Base-by-base conservation (phyloP, 441 rosid genomes). In the Mallotus japonicus region DNA sequence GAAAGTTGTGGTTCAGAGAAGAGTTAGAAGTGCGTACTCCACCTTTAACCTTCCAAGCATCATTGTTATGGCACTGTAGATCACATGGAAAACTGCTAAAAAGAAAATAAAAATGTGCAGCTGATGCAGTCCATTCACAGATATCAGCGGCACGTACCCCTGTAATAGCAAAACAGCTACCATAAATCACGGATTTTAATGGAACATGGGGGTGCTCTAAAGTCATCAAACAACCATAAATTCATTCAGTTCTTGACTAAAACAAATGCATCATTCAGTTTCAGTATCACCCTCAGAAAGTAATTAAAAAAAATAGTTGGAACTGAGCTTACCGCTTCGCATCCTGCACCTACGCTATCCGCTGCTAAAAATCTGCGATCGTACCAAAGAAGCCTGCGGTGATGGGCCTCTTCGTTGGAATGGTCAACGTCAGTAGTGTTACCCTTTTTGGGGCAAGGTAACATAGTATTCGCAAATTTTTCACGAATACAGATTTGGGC, bases 21-120 rank as follows among this genome's bases (percentile, higher is more conserved):
- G 32, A 28, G 32, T 49, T 14, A 15, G 20, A 13, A 58, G 28
- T n/a, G 57, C 13, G 3, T 7, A 4, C 55, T 24, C 62, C 17
- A 92, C 99, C 98, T 95, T 92, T 67, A 90, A 75, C 83, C 91
- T 83, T 83, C 99, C 98, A 16, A 95, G 96, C 81, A 79, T 81
- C 99, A 91, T 95, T 12, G 91, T 91, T 19, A 85, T 65, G 19
- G 88, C 90, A 78, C 99, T 89, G 63, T 90, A 89, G 10, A 85
- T 53, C 54, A 92, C 97, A 79, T 95, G 99, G 79, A 95, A 92
- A 78, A 88, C 93, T 49, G 99, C 98, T 75, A 92, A 85, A 80
- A 95, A 95, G 86, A 92, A 95, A 6, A 91, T 89, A 82, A 91
- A 92, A 72, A 91, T 95, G 79, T 91, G 97, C 77, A 95, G 67